Percentiles rank a stretch among this genome's conserved stretches.
Conservation (phyloP, 2,329 filamentous ascomycete genomes). For the Hypoxylon sp. region DNA sequence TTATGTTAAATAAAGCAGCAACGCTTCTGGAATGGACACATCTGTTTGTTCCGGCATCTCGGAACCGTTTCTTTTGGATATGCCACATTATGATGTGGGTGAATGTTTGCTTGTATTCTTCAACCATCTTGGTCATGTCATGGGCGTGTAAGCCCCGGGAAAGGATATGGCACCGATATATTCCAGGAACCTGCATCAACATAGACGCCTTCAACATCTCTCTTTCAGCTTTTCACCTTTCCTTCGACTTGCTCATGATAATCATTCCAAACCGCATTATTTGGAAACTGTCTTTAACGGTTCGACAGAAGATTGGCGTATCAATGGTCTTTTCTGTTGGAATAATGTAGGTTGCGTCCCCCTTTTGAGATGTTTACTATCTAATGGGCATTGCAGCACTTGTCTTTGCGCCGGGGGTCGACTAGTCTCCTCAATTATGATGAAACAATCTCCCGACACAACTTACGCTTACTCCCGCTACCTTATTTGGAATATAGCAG, state of each 20-base stretch:
- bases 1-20: neutral
- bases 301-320: slow-evolving; percentile 47
- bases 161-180: slow-evolving; percentile 33
- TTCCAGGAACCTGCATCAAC: slow-evolving; percentile 34
- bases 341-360: slow-evolving; percentile 23
- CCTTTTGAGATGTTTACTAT: neutral
- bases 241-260: slow-evolving; percentile 59
- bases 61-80: slow-evolving; percentile 11
- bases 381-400: neutral
- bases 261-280: slow-evolving; percentile 60
- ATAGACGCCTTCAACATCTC: slow-evolving; percentile 19
- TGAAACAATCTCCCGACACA: slow-evolving; percentile 6
- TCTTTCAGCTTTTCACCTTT: slow-evolving; percentile 39
- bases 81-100: slow-evolving; percentile 26
- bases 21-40: neutral
- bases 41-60: neutral
- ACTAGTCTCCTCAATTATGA: slow-evolving; percentile 9
- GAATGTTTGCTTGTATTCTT: slow-evolving; percentile 21
- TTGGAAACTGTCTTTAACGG: slow-evolving; percentile 61
- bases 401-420: neutral
- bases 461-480: slow-evolving; percentile 24
- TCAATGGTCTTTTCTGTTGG: slow-evolving; percentile 43
- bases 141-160: slow-evolving; percentile 33
- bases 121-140: slow-evolving; percentile 24
- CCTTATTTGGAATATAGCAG: slow-evolving; percentile 26